Conservation (phyloP, 768 basidiomycete genomes). For the Leccinum fibrillosum region DNA sequence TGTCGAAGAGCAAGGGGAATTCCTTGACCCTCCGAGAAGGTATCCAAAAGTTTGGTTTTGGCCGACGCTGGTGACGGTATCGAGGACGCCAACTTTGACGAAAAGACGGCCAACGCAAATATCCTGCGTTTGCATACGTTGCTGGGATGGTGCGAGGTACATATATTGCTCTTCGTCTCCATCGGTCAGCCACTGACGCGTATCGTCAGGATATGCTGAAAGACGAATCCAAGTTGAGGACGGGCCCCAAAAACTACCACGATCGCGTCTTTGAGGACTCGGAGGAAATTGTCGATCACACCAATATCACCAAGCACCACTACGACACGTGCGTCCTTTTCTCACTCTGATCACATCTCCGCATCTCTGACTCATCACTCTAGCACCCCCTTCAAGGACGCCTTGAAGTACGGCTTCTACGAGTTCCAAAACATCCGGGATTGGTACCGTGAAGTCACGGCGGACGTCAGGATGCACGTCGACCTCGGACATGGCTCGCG, state of each 20-base stretch:
- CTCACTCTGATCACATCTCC: not conserved
- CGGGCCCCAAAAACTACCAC: no score
- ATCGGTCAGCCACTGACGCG: no score
- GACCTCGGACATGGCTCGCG: no score
- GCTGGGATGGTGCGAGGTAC: constrained; percentile 86
- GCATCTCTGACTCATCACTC: not conserved
- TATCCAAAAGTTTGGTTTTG: constrained; percentile 93
- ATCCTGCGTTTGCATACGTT: constrained; percentile 91
- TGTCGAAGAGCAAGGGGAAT: constrained; percentile 97
- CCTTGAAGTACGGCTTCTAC: constrained; percentile 93
- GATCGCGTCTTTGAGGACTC: no score
- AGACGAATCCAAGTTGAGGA: no score
- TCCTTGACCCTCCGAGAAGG: constrained; percentile 87
- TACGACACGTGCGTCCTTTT: constrained; percentile 57
- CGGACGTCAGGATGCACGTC: no score
- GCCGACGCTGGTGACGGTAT: constrained; percentile 97
- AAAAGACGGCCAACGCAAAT: constrained; percentile 97
- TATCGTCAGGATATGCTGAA: no score
- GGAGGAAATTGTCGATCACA: no score
- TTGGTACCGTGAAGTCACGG: constrained; percentile 60
- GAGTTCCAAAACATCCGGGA: constrained; percentile 90
- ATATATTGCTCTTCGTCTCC: no score
- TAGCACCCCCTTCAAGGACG: constrained; percentile 94
- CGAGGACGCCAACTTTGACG: constrained; percentile 99
- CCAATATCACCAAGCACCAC: no score